phyloP scores from a whole-genome alignment of 2,329 filamentous ascomycete genomes.

The Ascochyta lentis region DNA sequence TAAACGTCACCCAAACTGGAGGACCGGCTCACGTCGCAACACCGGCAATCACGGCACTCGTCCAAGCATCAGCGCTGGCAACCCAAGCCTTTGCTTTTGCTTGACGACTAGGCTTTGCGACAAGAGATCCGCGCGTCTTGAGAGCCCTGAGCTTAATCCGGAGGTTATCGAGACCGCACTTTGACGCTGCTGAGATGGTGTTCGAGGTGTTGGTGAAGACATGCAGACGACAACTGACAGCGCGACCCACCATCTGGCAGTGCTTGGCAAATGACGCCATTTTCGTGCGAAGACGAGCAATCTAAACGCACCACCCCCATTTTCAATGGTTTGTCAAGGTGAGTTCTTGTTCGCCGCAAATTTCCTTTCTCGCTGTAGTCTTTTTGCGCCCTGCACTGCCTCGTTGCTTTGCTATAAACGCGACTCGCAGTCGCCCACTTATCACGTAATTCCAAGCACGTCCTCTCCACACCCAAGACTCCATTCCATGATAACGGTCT shows the following conservation, averaged over 20 bases:
- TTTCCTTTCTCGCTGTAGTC: background rate
- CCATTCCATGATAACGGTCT: background rate
- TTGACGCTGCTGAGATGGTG: background rate
- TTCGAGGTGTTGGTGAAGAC: background rate
- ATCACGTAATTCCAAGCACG: conserved; percentile 17
- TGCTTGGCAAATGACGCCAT: conserved; percentile 9
- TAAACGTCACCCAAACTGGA: no score
- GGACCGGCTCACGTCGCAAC: background rate
- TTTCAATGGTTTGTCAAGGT: no score
- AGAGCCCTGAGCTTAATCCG: conserved; percentile 3
- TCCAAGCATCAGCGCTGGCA: conserved; percentile 2
- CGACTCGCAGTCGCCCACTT: background rate
- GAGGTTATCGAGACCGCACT: conserved; percentile 8
- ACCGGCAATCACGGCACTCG: conserved; percentile 12
- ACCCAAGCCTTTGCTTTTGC: conserved; percentile 15
- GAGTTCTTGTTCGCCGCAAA: background rate
- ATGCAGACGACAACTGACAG: background rate
- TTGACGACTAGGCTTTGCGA: conserved; percentile 7
- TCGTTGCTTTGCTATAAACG: background rate
- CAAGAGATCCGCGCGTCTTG: conserved; percentile 7
- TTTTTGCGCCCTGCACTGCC: background rate
- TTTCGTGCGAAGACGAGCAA: background rate
- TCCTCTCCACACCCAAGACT: conserved; percentile 9
- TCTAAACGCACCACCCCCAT: no score
- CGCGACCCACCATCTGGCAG: background rate